Conservation (phyloP, 192 early-diverging fungal species). For the Dissophora ornata region DNA sequence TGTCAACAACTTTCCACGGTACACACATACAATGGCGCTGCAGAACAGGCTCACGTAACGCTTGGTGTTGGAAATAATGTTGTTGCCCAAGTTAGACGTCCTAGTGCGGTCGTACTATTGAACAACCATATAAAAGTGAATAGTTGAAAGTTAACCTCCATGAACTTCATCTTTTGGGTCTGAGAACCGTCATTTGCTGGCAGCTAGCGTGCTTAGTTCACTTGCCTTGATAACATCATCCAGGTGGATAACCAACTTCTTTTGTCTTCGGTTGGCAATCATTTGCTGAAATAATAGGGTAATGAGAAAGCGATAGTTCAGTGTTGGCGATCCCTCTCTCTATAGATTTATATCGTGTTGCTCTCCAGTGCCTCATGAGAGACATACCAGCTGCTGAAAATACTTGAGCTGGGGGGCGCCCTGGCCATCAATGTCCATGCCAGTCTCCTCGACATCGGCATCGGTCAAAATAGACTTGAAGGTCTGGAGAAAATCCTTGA, state of each 20-base stretch:
- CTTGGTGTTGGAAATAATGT: slow-evolving; percentile 88
- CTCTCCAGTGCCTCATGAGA: neutral
- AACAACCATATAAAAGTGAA: too few relatives aligned
- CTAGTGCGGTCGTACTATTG: slow-evolving; percentile 41
- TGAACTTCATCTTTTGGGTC: too few relatives aligned
- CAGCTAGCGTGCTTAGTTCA: too few relatives aligned
- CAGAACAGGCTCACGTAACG: slow-evolving; percentile 86
- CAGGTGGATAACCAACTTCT: slow-evolving; percentile 71
- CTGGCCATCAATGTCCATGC: slow-evolving; percentile 38
- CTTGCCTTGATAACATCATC: slow-evolving; percentile 73
- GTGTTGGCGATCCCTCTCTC: too few relatives aligned
- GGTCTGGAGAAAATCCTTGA: slow-evolving; percentile 51
- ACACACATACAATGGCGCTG: slow-evolving; percentile 70
- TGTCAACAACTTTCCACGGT: too few relatives aligned
- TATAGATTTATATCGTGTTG: too few relatives aligned
- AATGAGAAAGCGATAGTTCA: neutral
- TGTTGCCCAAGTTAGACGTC: slow-evolving; percentile 60
- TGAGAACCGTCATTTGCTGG: too few relatives aligned
- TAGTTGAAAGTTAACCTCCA: slow-evolving; percentile 6
- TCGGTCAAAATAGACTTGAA: slow-evolving; percentile 50
- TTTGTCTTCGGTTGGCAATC: slow-evolving; percentile 70
- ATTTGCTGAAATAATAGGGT: slow-evolving; percentile 57
- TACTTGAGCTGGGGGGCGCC: slow-evolving; percentile 44
- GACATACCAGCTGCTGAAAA: slow-evolving; percentile 39
- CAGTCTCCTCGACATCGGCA: slow-evolving; percentile 44